Base-by-base conservation (phyloP, 225 moss, liverwort and hornwort species). In the Thuidium tamariscinum region DNA sequence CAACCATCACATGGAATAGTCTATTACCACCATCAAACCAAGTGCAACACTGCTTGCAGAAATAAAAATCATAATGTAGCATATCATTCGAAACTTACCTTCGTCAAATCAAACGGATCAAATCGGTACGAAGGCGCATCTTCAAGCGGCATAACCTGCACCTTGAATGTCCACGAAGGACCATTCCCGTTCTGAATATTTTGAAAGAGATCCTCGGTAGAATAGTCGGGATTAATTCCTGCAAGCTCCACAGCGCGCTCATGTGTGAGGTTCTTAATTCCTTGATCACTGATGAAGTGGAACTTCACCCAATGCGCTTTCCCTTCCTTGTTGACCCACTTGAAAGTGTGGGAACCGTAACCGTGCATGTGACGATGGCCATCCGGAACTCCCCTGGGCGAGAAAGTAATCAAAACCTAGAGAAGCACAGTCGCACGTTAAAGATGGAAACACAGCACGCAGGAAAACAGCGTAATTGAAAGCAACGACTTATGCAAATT, bases 81-180 rank as follows among this genome's bases (percentile, higher is more conserved):
- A 16, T 22, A 23, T 42, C 22, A 23, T 85, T 78, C n/a, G 19
- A 14, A 27, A 59, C 80, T n/a, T 85, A 95, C 95, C 94, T 95
- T 95, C 60, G 95, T 95, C 80, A 95, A 86, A 90, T 97, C 96
- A 76, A 97, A 97, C 4, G 96, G 95, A 79, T 97, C 95, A 71
- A 84, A 95, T 10, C 93, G 92, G 87, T 97, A 96, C 12, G 91
- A 91, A 15, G 86, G 79, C 26, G 97, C 96, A 37, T 97, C 96
- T 79, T 96, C 95, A 16, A 95, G 81, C 52, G 96, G 96, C 98
- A 98, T 98, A 22, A 96, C 96, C 91, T 98, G 96, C 55, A 98
- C 94, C 62, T 68, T 94, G 18, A 98, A 94, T 4, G 95, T 98
- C 97, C 97, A 98, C 26, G 95, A 96, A 16, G 96, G 97, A 2